Evolutionary conservation across 1,284 basidiomycete species (phyloP), one percentile per base, ranked within the genome.

Genomic region (Cryptococcus wingfieldii): DNA sequence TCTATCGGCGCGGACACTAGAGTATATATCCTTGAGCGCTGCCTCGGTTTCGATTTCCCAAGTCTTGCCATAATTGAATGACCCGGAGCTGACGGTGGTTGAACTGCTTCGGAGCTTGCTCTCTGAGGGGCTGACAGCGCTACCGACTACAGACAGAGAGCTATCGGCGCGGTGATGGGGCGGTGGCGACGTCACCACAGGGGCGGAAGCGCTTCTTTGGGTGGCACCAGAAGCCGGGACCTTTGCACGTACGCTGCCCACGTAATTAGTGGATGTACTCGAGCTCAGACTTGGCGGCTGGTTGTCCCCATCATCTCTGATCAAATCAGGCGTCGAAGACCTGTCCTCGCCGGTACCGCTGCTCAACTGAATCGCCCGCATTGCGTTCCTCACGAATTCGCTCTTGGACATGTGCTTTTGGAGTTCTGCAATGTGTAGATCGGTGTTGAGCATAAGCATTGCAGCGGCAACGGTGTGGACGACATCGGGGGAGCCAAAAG

Each of bases 401-500:
- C 73, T 83, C n/a, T 89, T 83, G 5, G 92, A 94, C 96, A 98
- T 98, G 62, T 90, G 86, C 25, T 83, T 86, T 5, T 83, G 77
- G 31, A 96, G 81, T 42, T 98, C 94, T 39, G 93, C 95, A 53
- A 98, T 87, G 75, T 98, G 94, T 18, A 98, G 81, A 75, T 98
- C 95, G 25, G 95, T 99, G 77, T 99, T 98, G 57, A 98, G 84
- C 44, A 98, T 82, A 1, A 99, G 80, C 49, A 98, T 82, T 1
- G 95, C 96, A 68, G 95, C 98, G 0, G 91, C 83, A 38, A 95
- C 87, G 2, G 90, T 89, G 67, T 98, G 95, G 10, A 98, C 88
- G 61, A 96, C 85, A 61, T 89, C 88, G 5, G 89, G 81, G 61
- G 85, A 89, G 31, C 90, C 89, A 72, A 89, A 94, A 7, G 90